phyloP scores from a whole-genome alignment of 78 protist species.

The Dictyostelium brefeldianum region DNA sequence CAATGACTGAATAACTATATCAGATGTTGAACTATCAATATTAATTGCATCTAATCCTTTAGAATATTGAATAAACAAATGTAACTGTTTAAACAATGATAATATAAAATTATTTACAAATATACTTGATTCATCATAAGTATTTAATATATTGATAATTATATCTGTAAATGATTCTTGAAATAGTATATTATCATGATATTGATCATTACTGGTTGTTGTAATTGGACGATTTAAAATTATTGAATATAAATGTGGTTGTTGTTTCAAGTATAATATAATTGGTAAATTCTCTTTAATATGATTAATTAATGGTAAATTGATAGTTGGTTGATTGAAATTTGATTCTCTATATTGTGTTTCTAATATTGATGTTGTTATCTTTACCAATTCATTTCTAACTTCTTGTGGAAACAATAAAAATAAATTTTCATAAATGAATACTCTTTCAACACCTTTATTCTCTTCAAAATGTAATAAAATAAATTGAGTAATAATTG shows the following conservation, averaged over 20 bases:
- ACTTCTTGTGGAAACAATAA: conserved; percentile 42
- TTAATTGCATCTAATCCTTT: conserved; percentile 42
- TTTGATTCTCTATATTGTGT: conserved; percentile 45
- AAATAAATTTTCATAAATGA: conserved; percentile 68
- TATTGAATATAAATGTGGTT: neutral
- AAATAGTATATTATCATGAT: conserved; percentile 5
- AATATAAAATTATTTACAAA: conserved; percentile 14
- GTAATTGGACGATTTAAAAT: neutral
- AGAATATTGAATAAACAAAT: conserved; percentile 26
- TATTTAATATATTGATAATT: conserved; percentile 29
- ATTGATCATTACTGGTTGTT: neutral
- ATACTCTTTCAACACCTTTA: conserved; percentile 72
- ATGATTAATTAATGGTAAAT: conserved; percentile 46
- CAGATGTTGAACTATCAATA: neutral
- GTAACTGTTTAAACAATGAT: conserved; percentile 42
- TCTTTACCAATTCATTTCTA: conserved; percentile 43
- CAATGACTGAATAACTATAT: neutral
- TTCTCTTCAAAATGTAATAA: conserved; percentile 66
- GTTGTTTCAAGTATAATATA: conserved; percentile 5
- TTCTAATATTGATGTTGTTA: conserved; percentile 43
- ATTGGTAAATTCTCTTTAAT: conserved; percentile 47
- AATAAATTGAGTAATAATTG: conserved; percentile 67
- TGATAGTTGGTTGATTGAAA: conserved; percentile 16
- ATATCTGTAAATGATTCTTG: conserved; percentile 78
- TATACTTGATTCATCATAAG: conserved; percentile 36